A percentile compares a stretch with the other conserved stretches of the same genome.
Conservation (phyloP, 2,329 filamentous ascomycete species). For the Pyrenochaeta sp. region DNA sequence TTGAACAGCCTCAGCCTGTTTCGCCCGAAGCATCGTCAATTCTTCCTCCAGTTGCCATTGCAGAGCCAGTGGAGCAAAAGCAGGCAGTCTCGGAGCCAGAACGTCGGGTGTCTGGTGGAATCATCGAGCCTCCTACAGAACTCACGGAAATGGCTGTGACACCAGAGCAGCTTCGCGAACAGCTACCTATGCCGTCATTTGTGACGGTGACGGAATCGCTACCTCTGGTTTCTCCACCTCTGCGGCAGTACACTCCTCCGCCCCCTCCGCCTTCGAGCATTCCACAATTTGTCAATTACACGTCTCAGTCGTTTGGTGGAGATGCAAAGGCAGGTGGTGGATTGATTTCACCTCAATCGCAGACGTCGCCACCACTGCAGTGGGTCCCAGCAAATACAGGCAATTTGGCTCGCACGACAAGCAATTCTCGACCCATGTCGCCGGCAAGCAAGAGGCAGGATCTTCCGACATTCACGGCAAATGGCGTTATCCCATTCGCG, state of each 20-base stretch:
- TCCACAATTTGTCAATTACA: slow-evolving; percentile 45
- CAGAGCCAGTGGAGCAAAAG: background rate
- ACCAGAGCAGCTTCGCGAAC: slow-evolving; percentile 45
- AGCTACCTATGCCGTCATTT: slow-evolving; percentile 44
- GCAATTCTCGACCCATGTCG: slow-evolving; percentile 28
- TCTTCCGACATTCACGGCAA: slow-evolving; percentile 59
- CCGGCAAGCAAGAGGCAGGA: slow-evolving; percentile 49
- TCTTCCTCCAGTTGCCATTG: slow-evolving; percentile 10
- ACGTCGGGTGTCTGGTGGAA: slow-evolving; percentile 25
- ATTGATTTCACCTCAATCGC: slow-evolving; percentile 12
- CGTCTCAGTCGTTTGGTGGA: slow-evolving; percentile 24
- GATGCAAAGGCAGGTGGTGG: slow-evolving; percentile 1
- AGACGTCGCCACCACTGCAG: slow-evolving; percentile 30
- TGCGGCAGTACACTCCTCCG: slow-evolving; percentile 48
- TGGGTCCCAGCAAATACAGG: slow-evolving; percentile 43
- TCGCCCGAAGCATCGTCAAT: slow-evolving; percentile 14
- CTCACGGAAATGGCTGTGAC: slow-evolving; percentile 40
- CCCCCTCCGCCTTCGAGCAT: slow-evolving; percentile 44
- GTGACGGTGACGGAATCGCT: slow-evolving; percentile 30
- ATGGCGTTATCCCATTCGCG: slow-evolving; percentile 46
- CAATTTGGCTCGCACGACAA: slow-evolving; percentile 11
- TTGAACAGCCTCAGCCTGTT: slow-evolving; percentile 40
- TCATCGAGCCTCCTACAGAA: slow-evolving; percentile 39
- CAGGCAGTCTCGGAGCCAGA: slow-evolving; percentile 1
- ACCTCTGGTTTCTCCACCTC: slow-evolving; percentile 32